Evolutionary conservation across 2,329 filamentous ascomycete species (phyloP), one percentile per base, ranked within the genome.

Genomic region (Aspergillus carbonarius): DNA sequence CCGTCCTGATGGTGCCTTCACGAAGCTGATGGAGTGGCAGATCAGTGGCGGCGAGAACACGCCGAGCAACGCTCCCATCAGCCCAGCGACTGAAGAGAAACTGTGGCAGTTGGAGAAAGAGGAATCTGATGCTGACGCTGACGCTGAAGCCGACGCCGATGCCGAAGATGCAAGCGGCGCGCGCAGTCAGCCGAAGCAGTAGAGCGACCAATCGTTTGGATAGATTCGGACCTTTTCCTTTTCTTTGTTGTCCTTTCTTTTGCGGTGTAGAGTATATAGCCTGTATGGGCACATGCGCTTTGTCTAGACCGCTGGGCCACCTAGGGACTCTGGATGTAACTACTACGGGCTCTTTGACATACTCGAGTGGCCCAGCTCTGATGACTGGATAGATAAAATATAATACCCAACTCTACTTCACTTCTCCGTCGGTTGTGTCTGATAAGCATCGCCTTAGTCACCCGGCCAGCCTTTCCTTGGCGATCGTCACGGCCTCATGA

Each of bases 11-110:
- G 96, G 93, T 54, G 92, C 93, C 1, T 99, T 99, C 72, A 93
- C 88, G 68, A 95, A 90, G 77, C 81, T 99, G 54, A 99, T 99
- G 95, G 93, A 98, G 76, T 98, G 93, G 93, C 95, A 99, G 78
- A 90, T 98, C 86, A 95, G 85, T 68, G 93, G 93, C 12, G 89
- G 90, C 8, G 92, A 96, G 34, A 61, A 61, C 10, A 57, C 72
- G 59, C 63, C 73, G 55, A 60, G 68, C 40, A 54, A 57, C 61
- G 50, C 61, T 20, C 55, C 63, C 32, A 65, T 69, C 56, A 73
- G 66, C n/a, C 75, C 74, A 30, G 72, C 73, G 8, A 81, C 73
- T 6, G 78, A 81, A 69, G 75, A 80, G 40, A 82, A 85, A 61
- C 76, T 83, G 57, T 82, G 83, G 67, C 75, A 83, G 62, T 67